Evolutionary conservation across 1,284 basidiomycete species (phyloP).

Genomic region (Xanthoconium separans): DNA sequence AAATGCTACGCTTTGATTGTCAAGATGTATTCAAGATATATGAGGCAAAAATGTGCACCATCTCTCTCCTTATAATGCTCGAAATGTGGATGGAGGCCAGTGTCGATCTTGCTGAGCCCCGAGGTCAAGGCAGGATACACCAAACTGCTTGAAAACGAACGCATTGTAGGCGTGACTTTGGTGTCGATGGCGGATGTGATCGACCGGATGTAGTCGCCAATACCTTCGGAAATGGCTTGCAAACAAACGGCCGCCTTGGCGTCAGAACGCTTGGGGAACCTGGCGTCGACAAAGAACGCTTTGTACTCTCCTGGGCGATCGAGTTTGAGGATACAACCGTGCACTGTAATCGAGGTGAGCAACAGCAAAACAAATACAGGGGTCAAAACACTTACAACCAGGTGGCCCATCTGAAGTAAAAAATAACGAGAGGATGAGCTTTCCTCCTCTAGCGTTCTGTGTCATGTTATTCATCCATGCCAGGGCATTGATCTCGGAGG

Average conservation of each 20-base stretch:
- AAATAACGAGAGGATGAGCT: slow-evolving; percentile 43
- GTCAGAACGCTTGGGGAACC: slow-evolving; percentile 55
- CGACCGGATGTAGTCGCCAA: slow-evolving; percentile 52
- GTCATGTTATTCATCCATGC: slow-evolving; percentile 53
- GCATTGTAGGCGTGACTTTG: slow-evolving; percentile 43
- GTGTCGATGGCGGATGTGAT: slow-evolving; percentile 42
- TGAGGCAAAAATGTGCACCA: slow-evolving; percentile 36
- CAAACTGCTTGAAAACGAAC: slow-evolving; percentile 41
- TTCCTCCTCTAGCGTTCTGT: slow-evolving; percentile 50
- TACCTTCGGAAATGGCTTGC: slow-evolving; percentile 57
- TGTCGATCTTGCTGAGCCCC: slow-evolving; percentile 45
- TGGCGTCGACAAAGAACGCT: slow-evolving; percentile 58
- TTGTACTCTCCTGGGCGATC: slow-evolving; percentile 47
- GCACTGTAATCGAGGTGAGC: slow-evolving; percentile 39
- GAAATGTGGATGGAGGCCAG: slow-evolving; percentile 39
- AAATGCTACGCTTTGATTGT: slow-evolving; percentile 39
- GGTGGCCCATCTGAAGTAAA: slow-evolving; percentile 42
- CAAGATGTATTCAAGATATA: background rate
- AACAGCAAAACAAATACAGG: background rate
- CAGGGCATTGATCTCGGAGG: slow-evolving; percentile 49
- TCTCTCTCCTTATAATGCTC: slow-evolving; percentile 44
- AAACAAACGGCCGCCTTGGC: slow-evolving; percentile 64
- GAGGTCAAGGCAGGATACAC: slow-evolving; percentile 43
- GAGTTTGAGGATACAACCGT: slow-evolving; percentile 60
- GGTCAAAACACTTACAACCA: slow-evolving; percentile 38